A percentile compares a stretch with the other conserved stretches of the same genome.
Evolutionary conservation across 306 rosid genomes (phyloP).

Genomic region (Cicer chorassanicum): DNA sequence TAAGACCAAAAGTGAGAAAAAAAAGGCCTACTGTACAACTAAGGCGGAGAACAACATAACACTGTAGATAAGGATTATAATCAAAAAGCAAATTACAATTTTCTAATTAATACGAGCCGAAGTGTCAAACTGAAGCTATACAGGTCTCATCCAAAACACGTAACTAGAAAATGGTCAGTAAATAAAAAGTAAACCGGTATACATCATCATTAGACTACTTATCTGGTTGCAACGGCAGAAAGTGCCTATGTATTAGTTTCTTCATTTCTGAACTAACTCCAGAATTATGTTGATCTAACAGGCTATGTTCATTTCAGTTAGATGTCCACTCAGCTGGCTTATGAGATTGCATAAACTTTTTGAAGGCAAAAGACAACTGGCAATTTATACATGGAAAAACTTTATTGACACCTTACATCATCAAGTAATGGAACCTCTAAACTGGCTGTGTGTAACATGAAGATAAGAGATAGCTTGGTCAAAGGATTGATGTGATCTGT

Average conservation of each 20-base stretch:
- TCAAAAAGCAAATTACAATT: neutral
- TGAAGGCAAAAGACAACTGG: neutral
- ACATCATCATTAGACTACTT: neutral
- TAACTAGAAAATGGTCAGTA: neutral
- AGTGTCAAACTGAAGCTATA: neutral
- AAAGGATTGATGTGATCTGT: neutral
- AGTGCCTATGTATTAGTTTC: neutral
- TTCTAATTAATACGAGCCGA: neutral
- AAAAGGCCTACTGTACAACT: neutral
- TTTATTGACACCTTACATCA: neutral
- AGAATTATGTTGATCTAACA: neutral
- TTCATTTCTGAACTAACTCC: neutral
- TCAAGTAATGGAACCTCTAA: slow-evolving; percentile 1
- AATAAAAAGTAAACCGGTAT: neutral
- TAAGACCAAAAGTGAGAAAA: neutral
- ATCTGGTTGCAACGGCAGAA: neutral
- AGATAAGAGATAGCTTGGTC: neutral
- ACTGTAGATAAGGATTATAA: slow-evolving; percentile 26
- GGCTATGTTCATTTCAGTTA: neutral
- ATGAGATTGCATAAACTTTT: neutral
- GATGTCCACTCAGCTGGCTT: neutral
- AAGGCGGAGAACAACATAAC: slow-evolving; percentile 21
- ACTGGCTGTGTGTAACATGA: neutral
- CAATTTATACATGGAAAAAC: neutral
- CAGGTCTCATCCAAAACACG: neutral